Base-by-base conservation (phyloP, 1,139 yeast species). In the Zhuliangozyma blackwelliae region DNA sequence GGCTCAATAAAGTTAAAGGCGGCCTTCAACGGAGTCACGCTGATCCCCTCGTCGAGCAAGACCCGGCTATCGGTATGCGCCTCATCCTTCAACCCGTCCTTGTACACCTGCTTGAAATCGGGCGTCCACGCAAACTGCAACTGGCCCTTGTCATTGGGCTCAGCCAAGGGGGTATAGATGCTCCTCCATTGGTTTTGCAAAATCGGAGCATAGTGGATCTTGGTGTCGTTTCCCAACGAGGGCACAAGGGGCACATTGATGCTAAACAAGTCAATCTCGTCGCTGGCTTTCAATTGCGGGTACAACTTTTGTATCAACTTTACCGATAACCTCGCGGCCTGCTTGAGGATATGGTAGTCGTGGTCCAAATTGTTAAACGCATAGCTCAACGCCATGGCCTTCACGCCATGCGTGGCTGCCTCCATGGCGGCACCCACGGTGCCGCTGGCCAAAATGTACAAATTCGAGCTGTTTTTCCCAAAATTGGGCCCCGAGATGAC, bases 391-490 rank as follows among this genome's bases (percentile, higher is more conserved):
- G 96, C 97, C 43, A 92, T 72, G 3, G 96, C 67, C 49, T 72
- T 80, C 28, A 75, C 75, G 1, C 89, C 90, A 43, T 87, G 82
- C 31, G 92, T 77, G 2, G 85, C 87, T 1, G 92, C 95, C 61
- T 92, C 98, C 89, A 90, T 79, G 1, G 97, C 95, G 1, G 96
- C 97, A 21, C 98, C 98, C 22, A 92, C 85, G 1, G 98, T 92
- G n/a, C 98, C 98, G 49, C 94, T 82, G 9, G 96, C 80, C 52
- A 92, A 75, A 40, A 89, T 85, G 57, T 89, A 92, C 32, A 92
- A 75, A n/a, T 94, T 88, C 28, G 92, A 78, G 2, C 96, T 81
- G 59, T 92, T 92, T 54, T 95, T 78, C 22, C 98, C 98, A 49
- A 84, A 92, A 57, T 92, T 92, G 7, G 98, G 98, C 0, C 98